Evolutionary conservation across 257 asterid species (phyloP).

Genomic region (Solanum boliviense): DNA sequence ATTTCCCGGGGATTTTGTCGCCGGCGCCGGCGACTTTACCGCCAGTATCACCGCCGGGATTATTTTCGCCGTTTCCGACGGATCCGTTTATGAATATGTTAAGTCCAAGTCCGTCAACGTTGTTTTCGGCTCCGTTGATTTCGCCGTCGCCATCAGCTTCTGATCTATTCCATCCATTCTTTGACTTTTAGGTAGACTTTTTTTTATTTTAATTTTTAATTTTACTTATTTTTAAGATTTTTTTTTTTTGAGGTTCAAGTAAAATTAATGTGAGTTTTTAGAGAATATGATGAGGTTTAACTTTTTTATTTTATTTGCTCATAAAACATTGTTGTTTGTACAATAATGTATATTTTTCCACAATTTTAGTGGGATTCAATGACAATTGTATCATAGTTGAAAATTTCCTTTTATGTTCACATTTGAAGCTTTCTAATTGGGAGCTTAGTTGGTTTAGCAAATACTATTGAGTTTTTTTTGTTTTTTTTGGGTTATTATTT

Average conservation of each 20-base stretch:
- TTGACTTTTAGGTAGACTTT: slow-evolving; percentile 39
- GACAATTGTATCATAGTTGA: not conserved
- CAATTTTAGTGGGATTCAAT: not conserved
- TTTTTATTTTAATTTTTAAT: not conserved
- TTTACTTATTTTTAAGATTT: not conserved
- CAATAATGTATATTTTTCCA: not conserved
- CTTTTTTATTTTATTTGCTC: not conserved
- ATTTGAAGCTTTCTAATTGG: not conserved
- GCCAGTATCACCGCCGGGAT: slow-evolving; percentile 58
- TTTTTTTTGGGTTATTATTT: not conserved
- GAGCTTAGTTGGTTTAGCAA: not conserved
- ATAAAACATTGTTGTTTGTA: not conserved
- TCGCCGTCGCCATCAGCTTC: slow-evolving; percentile 54
- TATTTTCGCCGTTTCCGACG: slow-evolving; percentile 56
- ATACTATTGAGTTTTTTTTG: not conserved
- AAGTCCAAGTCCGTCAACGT: slow-evolving; percentile 60
- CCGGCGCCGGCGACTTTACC: slow-evolving; percentile 76
- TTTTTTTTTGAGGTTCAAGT: not conserved
- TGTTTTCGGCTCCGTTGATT: slow-evolving; percentile 58
- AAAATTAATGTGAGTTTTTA: not conserved
- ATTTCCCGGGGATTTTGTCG: slow-evolving; percentile 64
- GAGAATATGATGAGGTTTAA: not conserved
- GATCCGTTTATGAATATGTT: slow-evolving; percentile 59
- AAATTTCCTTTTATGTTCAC: not conserved
- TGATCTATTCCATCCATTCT: slow-evolving; percentile 57